Evolutionary conservation across 2,329 filamentous ascomycete genomes (phyloP).

Genomic region (Colletotrichum sp.): DNA sequence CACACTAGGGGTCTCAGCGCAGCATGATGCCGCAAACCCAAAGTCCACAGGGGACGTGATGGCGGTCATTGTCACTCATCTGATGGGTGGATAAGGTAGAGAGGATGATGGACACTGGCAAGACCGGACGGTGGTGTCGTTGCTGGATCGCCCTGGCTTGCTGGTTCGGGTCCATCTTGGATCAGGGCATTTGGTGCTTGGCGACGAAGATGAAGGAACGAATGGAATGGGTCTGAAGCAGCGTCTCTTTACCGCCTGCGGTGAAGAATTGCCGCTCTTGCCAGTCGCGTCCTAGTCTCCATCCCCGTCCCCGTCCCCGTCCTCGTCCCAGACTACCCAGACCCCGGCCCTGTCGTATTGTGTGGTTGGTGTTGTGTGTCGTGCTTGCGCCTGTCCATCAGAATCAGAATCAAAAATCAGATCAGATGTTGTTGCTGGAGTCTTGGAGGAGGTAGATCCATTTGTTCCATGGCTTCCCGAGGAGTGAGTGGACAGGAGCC

Average conservation of each 20-base stretch:
- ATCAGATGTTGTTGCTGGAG: constrained; percentile 3
- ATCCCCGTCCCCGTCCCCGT: neutral
- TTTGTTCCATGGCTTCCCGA: neutral
- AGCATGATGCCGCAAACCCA: neutral
- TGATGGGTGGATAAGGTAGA: neutral
- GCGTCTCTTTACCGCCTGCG: neutral
- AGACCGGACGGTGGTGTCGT: no score
- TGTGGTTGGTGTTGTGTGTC: neutral
- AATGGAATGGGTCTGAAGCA: neutral
- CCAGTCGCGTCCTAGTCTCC: neutral
- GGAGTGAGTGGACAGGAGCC: neutral
- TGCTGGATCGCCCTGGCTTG: no score
- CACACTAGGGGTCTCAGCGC: constrained; percentile 5
- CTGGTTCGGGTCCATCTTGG: no score
- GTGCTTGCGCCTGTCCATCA: neutral
- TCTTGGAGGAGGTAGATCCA: neutral
- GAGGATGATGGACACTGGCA: neutral
- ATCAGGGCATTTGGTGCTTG: no score
- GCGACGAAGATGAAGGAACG: neutral
- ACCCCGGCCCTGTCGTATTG: neutral
- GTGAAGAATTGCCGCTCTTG: constrained; percentile 11
- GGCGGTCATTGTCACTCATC: neutral
- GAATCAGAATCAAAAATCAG: neutral
- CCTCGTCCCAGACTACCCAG: neutral
- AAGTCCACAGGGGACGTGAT: neutral